phyloP scores from a whole-genome alignment of 768 basidiomycete species.

The Austroboletus festivus region DNA sequence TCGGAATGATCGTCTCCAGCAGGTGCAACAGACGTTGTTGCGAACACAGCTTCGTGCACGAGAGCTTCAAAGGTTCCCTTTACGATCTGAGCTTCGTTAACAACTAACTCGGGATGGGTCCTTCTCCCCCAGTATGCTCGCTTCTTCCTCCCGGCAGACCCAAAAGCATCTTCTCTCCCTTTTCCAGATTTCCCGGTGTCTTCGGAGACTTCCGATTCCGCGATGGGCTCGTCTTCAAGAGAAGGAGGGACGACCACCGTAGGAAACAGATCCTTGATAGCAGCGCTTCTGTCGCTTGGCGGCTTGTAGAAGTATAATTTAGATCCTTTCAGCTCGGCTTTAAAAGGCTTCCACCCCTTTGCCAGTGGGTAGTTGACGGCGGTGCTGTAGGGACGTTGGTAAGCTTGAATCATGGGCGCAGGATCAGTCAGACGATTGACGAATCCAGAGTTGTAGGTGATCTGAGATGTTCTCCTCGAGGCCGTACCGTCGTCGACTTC shows the following conservation, averaged over 20 bases:
- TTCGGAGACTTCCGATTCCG: conserved; percentile 27
- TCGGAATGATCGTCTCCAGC: conserved; percentile 15
- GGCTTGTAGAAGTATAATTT: conserved; percentile 88
- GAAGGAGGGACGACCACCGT: conserved; percentile 53
- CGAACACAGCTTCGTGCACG: conserved; percentile 78
- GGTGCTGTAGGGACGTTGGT: conserved; percentile 27
- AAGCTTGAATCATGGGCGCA: conserved; percentile 38
- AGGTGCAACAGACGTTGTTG: conserved; percentile 58
- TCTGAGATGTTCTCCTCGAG: conserved; percentile 68
- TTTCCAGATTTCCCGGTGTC: conserved; percentile 31
- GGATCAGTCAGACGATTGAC: conserved; percentile 65
- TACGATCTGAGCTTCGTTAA: conserved; percentile 41
- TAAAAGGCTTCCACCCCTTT: conserved; percentile 86
- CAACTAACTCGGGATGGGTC: conserved; percentile 69
- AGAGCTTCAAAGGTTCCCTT: conserved; percentile 78
- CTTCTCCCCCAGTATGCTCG: conserved; percentile 75
- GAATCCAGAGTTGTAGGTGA: conserved; percentile 72
- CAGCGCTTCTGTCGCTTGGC: conserved; percentile 60
- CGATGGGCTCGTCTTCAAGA: conserved; percentile 44
- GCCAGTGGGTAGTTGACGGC: conserved; percentile 39
- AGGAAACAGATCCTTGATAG: conserved; percentile 74
- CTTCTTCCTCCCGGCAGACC: conserved; percentile 45
- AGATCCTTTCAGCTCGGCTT: conserved; percentile 77
- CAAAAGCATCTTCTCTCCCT: conserved; percentile 30
- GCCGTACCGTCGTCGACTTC: conserved; percentile 35